phyloP scores from a whole-genome alignment of 2,329 filamentous ascomycete genomes.

The Pseudogymnoascus sp. region DNA sequence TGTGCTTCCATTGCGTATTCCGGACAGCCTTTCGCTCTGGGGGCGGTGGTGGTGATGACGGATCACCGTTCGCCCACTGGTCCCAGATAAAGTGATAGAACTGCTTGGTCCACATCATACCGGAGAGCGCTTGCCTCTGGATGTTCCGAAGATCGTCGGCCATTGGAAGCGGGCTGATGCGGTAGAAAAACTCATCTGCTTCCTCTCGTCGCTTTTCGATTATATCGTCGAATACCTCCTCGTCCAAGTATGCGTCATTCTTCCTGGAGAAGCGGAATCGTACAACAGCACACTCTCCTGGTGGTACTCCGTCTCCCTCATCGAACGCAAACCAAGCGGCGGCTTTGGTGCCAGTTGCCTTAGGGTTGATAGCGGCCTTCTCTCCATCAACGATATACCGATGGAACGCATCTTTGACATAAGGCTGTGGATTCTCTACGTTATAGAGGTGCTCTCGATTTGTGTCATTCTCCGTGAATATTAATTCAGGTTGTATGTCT shows the following conservation, averaged over 20 bases:
- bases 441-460: slow-evolving; percentile 73
- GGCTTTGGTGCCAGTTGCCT: slow-evolving; percentile 73
- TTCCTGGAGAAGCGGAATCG: slow-evolving; percentile 80
- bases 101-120: slow-evolving; percentile 99
- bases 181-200: slow-evolving; percentile 92
- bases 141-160: slow-evolving; percentile 89
- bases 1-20: slow-evolving; percentile 87
- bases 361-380: slow-evolving; percentile 74
- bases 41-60: slow-evolving; percentile 78
- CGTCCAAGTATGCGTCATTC: slow-evolving; percentile 72
- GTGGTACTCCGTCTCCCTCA: slow-evolving; percentile 75
- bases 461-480: slow-evolving; percentile 95
- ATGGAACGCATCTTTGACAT: slow-evolving; percentile 95
- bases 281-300: slow-evolving; percentile 90
- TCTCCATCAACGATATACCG: slow-evolving; percentile 75
- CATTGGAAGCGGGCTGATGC: slow-evolving; percentile 88
- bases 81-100: slow-evolving; percentile 97
- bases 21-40: slow-evolving; percentile 69
- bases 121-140: slow-evolving; percentile 85
- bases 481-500: slow-evolving; percentile 74
- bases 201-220: slow-evolving; percentile 81
- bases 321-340: slow-evolving; percentile 91
- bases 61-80: slow-evolving; percentile 94
- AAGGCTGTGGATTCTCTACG: slow-evolving; percentile 69
- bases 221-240: slow-evolving; percentile 85